phyloP scores from a whole-genome alignment of 495 filamentous ascomycete genomes.

The Talaromyces nanjingensis region DNA sequence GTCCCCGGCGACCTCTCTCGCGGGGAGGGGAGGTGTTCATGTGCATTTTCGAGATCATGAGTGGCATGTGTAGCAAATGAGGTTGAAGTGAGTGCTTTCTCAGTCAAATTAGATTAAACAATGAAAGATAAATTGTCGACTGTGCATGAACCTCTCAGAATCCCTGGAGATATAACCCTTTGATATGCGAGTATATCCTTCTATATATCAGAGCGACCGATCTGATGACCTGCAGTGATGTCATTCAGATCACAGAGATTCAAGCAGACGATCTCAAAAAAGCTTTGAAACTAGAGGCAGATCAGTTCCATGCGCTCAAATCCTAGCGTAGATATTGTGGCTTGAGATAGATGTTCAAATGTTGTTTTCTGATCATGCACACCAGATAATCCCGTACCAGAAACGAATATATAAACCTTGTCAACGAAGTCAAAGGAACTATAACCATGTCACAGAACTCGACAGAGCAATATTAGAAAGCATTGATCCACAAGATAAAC shows the following conservation, averaged over 20 bases:
- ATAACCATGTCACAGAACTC: neutral
- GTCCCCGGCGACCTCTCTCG: constrained; percentile 27
- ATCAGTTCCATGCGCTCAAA: neutral
- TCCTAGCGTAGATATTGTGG: neutral
- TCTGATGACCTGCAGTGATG: neutral
- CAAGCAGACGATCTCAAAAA: neutral
- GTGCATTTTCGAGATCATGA: constrained; percentile 11
- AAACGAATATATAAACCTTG: neutral
- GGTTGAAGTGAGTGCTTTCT: neutral
- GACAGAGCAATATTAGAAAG: neutral
- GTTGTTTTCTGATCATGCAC: neutral
- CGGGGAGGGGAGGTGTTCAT: constrained; percentile 5
- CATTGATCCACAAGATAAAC: neutral
- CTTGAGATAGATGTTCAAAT: neutral
- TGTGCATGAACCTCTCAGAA: neutral
- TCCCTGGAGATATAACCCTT: neutral
- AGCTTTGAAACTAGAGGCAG: neutral
- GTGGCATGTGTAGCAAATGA: constrained; percentile 21
- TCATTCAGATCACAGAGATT: neutral
- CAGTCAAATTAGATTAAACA: neutral
- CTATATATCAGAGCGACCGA: neutral
- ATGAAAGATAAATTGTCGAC: neutral
- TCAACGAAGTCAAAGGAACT: neutral
- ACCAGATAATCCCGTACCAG: neutral
- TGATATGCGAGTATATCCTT: neutral